A percentile compares a stretch with the other conserved stretches of the same genome.
These are phyloP conservation scores for Rickenella mellea DNA, from an alignment of 768 basidiomycete species.

Conservation along the genomic window DNA sequence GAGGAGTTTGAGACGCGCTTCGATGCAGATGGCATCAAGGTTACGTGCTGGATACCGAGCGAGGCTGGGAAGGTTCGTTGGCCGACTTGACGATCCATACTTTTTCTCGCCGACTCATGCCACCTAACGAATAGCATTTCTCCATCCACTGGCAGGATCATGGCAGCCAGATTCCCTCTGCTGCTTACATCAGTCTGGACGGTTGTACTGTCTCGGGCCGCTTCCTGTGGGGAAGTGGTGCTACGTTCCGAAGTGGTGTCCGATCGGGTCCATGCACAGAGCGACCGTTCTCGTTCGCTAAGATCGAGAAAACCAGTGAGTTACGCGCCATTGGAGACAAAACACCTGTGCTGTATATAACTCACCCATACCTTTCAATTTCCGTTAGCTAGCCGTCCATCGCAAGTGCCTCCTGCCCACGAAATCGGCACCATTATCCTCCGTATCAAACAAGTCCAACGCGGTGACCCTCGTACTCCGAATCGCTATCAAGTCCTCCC, in stretches of 20 bases:
- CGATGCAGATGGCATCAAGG: constrained; percentile 31
- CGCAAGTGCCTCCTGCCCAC: constrained; percentile 13
- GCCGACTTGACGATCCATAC: not conserved
- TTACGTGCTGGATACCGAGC: constrained; percentile 65
- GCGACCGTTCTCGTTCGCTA: constrained; percentile 52
- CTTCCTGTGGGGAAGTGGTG: constrained; percentile 49
- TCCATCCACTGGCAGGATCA: constrained; percentile 57
- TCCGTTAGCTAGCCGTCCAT: not conserved
- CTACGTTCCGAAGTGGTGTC: constrained; percentile 42
- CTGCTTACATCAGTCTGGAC: constrained; percentile 55
- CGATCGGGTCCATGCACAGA: constrained; percentile 41
- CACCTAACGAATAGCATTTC: constrained; percentile 32
- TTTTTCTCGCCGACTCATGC: constrained; percentile 1
- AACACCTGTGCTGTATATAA: not conserved
- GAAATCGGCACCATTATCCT: constrained; percentile 46
- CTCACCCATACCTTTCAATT: not conserved
- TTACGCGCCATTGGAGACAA: too few relatives aligned
- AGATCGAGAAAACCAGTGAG: constrained; percentile 29
- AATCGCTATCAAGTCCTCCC: constrained; percentile 34
- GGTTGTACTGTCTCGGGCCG: constrained; percentile 53
- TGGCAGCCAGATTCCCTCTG: constrained; percentile 42
- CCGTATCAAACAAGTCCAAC: constrained; percentile 32
- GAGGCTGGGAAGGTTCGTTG: constrained; percentile 42
- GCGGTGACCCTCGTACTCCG: constrained; percentile 23
- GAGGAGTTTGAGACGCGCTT: constrained; percentile 48